Base-by-base conservation (phyloP, 352 stramenopile genomes). In the Saprolegnia diclina region DNA sequence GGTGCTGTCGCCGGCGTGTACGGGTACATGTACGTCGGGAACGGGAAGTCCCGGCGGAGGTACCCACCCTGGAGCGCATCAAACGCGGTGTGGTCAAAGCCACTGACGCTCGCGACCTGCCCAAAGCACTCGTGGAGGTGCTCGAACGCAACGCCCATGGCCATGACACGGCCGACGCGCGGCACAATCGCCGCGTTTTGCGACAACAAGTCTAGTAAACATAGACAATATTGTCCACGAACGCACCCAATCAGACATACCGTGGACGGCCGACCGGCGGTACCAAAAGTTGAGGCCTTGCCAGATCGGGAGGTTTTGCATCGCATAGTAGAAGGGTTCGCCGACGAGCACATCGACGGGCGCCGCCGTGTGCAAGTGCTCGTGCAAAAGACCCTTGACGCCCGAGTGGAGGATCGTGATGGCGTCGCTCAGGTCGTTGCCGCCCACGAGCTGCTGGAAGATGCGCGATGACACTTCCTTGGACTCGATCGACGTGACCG, bases 251-350 rank as follows among this genome's bases (percentile, higher is more conserved):
- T 35, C 29, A 22, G 35, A 11, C 54, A 45, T 26, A 65, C 40
- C n/a, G 19, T 65, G 7, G 44, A 64, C 13, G n/a, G 32, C 32
- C 38, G 29, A 64, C 19, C 35, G 35, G 29, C 83, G 81, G 14
- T 91, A 72, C 85, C 85, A 93, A 59, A 90, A 93, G 82, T 93
- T 93, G 71, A 90, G 81, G 26, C 83, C 81, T 54, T 91, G 80
- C 85, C 85, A 93, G 0, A 91, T 73, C 37, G 83, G 81, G 11
- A 93, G 73, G 66, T 91, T 93, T 74, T 93, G 85, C 85, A 93
- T 93, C 56, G 83, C 82, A 72, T 93, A 93, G 79, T 90, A 93
- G 64, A 93, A 93, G 0, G 82, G 80, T 61, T 93, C 85, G 3
- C 78, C 82, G 13, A 91, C 75, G 0, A 93, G 74, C 54, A 93